Evolutionary conservation across 2,329 filamentous ascomycete species (phyloP).

Genomic region (Colletotrichum simmondsii): DNA sequence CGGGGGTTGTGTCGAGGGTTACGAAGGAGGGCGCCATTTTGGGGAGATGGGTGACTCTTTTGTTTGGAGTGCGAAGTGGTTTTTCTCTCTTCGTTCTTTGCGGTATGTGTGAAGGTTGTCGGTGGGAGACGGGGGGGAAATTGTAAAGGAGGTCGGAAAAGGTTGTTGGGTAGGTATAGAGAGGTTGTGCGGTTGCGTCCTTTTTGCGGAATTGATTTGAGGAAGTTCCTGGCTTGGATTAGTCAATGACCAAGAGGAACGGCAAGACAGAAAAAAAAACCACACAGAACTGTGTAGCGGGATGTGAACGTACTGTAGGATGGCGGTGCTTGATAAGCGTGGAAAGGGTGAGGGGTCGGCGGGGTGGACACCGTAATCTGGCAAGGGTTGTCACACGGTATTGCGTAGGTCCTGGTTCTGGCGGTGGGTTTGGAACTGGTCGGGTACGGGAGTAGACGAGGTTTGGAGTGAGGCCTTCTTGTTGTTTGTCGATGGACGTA

Average conservation of each 20-base stretch:
- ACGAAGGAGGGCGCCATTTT: constrained; percentile 64
- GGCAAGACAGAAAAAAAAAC: not conserved
- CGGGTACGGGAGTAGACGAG: not conserved
- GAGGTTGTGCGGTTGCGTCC: not conserved
- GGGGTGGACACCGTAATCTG: constrained; percentile 30
- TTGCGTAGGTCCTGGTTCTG: not conserved
- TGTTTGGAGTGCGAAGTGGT: not conserved
- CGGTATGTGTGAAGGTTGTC: not conserved
- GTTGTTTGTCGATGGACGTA: not conserved
- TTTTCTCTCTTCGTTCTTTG: not conserved
- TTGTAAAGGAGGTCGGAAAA: not conserved
- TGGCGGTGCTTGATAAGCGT: constrained; percentile 30
- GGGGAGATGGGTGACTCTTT: constrained; percentile 15
- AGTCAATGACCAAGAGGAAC: constrained; percentile 17
- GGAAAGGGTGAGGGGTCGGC: constrained; percentile 33
- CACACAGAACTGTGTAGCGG: constrained; percentile 12
- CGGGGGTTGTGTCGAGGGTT: constrained; percentile 65
- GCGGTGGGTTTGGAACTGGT: not conserved
- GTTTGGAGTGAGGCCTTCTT: not conserved
- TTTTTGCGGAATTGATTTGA: constrained; percentile 13
- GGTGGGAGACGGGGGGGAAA: not conserved
- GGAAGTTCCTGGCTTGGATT: constrained; percentile 19
- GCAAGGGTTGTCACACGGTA: constrained; percentile 15
- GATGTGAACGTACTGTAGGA: constrained; percentile 14
- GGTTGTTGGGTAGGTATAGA: not conserved